Percentiles rank a stretch among this genome's conserved stretches.
These are phyloP conservation scores for Bothriochloa decipiens DNA, from an alignment of 176 grass and related monocot genomes.

Conservation along the genomic window DNA sequence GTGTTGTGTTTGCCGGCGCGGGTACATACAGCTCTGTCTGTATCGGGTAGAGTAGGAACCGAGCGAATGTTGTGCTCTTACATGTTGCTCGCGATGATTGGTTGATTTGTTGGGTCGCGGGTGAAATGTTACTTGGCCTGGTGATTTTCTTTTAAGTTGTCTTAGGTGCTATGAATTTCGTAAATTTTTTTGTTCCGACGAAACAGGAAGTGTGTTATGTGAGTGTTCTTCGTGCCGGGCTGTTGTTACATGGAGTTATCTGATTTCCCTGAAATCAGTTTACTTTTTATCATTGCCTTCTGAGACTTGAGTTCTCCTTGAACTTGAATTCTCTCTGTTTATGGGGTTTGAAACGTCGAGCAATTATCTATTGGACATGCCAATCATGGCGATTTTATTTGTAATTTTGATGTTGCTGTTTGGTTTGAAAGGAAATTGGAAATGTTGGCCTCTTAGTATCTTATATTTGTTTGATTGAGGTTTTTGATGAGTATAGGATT, in stretches of 20 bases:
- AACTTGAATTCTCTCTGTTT: neutral
- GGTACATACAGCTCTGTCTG: neutral
- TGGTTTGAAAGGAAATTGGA: neutral
- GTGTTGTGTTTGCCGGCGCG: neutral
- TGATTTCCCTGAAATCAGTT: neutral
- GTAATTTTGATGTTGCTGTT: neutral
- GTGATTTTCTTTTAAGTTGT: conserved; percentile 17
- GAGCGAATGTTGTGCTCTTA: neutral
- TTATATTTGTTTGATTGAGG: conserved; percentile 4
- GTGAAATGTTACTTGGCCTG: neutral
- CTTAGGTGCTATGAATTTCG: neutral
- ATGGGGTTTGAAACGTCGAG: neutral
- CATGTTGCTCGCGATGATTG: neutral
- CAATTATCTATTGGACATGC: neutral
- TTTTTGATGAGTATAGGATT: neutral
- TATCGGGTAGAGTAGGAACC: neutral
- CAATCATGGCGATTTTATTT: neutral
- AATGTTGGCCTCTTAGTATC: neutral
- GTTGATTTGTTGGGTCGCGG: neutral
- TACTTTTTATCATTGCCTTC: neutral
- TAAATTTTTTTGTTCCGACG: neutral
- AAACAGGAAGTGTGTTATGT: neutral
- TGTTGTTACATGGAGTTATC: neutral
- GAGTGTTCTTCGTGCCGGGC: neutral
- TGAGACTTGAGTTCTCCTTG: neutral